Percentiles rank a stretch among this genome's conserved stretches.
Conservation (phyloP, 148 eudicot species). For the Vaccinium macrocarpon region DNA sequence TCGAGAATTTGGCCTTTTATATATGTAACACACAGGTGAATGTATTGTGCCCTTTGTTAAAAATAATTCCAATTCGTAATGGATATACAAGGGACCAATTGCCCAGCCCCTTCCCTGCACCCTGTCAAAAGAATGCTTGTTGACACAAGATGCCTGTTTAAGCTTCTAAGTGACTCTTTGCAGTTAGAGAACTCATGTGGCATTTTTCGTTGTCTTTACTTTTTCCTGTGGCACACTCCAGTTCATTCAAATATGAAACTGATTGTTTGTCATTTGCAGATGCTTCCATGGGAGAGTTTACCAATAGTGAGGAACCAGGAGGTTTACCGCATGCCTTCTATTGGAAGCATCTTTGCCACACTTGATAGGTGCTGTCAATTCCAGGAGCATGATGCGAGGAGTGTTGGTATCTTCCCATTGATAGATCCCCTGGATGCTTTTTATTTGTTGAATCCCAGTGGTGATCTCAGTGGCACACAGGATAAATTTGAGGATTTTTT, state of each 20-base stretch:
- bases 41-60: not conserved
- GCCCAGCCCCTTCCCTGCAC: no score
- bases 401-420: conserved; percentile 46
- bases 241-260: not conserved
- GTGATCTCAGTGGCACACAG: conserved; percentile 80
- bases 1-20: not conserved
- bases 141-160: not conserved
- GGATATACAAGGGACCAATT: no score
- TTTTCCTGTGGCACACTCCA: not conserved
- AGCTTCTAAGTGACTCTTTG: not conserved
- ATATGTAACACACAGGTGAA: not conserved
- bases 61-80: not conserved
- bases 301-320: conserved; percentile 78
- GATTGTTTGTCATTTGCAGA: conserved; percentile 41
- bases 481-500: conserved; percentile 84
- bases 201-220: not conserved
- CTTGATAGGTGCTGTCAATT: conserved; percentile 43
- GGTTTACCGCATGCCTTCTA: conserved; percentile 95
- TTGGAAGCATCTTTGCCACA: conserved; percentile 60
- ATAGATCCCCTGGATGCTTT: conserved; percentile 95
- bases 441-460: conserved; percentile 87
- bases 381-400: conserved; percentile 32
- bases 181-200: not conserved
- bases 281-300: conserved; percentile 95
- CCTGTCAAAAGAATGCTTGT: no score